phyloP scores from a whole-genome alignment of 164 flowering plant genomes.

The Aristolochia californica region DNA sequence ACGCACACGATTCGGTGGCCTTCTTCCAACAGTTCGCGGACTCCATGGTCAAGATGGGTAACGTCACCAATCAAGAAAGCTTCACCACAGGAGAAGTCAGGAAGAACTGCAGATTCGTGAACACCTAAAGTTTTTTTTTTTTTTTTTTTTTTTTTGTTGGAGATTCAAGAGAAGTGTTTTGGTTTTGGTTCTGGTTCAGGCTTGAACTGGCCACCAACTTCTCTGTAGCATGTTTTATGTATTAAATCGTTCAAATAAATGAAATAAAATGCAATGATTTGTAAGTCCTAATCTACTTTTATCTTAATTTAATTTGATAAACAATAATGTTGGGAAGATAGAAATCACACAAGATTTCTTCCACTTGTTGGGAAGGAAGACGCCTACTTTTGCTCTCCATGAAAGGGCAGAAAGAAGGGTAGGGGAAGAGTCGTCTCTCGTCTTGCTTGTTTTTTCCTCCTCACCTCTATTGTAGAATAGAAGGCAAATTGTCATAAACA shows the following conservation, averaged over 20 bases:
- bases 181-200: too few relatives aligned
- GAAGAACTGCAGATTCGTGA: conserved; percentile 76
- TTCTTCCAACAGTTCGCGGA: conserved; percentile 82
- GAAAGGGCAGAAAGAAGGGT: too few relatives aligned
- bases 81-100: conserved; percentile 67
- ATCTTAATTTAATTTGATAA: neutral
- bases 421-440: too few relatives aligned
- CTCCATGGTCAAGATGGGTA: conserved; percentile 92
- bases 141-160: neutral
- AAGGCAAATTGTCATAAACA: too few relatives aligned
- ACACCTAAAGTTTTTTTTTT: conserved; percentile 22
- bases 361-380: too few relatives aligned
- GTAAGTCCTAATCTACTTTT: neutral
- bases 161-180: too few relatives aligned
- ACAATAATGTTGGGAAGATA: too few relatives aligned
- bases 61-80: conserved; percentile 52
- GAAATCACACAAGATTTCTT: too few relatives aligned
- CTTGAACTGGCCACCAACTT: too few relatives aligned
- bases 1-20: conserved; percentile 50
- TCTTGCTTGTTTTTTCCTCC: too few relatives aligned
- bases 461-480: too few relatives aligned
- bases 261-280: neutral
- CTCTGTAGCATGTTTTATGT: neutral
- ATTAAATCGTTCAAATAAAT: neutral
- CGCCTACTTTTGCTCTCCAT: too few relatives aligned